Conservation (phyloP, 2,329 filamentous ascomycete genomes). For the Rhynchosporium graminicola region DNA sequence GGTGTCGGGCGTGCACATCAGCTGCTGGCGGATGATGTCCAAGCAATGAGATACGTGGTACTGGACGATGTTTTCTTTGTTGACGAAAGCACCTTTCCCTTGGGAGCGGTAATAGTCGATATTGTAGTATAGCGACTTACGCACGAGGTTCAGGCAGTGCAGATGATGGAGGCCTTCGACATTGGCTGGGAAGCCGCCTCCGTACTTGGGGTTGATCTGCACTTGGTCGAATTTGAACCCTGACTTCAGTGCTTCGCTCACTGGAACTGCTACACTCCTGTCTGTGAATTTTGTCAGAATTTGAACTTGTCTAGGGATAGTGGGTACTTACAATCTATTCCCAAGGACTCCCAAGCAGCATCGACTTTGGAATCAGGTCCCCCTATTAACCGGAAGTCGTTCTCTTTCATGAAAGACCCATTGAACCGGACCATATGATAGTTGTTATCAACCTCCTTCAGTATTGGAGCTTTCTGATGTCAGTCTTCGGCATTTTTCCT, state of each 20-base stretch:
- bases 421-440: constrained; percentile 50
- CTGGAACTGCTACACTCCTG: constrained; percentile 44
- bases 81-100: constrained; percentile 50
- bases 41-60: constrained; percentile 56
- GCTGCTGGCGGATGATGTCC: constrained; percentile 55
- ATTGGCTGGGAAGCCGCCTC: constrained; percentile 53
- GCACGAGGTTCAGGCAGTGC: constrained; percentile 56
- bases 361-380: constrained; percentile 49
- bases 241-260: constrained; percentile 44
- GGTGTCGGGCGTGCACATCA: constrained; percentile 56
- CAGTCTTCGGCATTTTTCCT: neutral
- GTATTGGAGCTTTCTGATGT: constrained; percentile 38
- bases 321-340: constrained; percentile 49
- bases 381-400: constrained; percentile 49
- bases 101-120: constrained; percentile 51
- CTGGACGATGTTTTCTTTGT: constrained; percentile 50
- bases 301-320: neutral
- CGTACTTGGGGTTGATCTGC: constrained; percentile 51
- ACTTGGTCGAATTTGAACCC: constrained; percentile 52
- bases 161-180: constrained; percentile 51
- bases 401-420: constrained; percentile 54
- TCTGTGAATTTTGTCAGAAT: constrained; percentile 36
- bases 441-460: constrained; percentile 45
- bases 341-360: constrained; percentile 52
- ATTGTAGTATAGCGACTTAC: constrained; percentile 54